Percentiles rank a stretch among this genome's conserved stretches.
Evolutionary conservation across 495 filamentous ascomycete species (phyloP).

Genomic region (Podospora bellae-mahoneyi): DNA sequence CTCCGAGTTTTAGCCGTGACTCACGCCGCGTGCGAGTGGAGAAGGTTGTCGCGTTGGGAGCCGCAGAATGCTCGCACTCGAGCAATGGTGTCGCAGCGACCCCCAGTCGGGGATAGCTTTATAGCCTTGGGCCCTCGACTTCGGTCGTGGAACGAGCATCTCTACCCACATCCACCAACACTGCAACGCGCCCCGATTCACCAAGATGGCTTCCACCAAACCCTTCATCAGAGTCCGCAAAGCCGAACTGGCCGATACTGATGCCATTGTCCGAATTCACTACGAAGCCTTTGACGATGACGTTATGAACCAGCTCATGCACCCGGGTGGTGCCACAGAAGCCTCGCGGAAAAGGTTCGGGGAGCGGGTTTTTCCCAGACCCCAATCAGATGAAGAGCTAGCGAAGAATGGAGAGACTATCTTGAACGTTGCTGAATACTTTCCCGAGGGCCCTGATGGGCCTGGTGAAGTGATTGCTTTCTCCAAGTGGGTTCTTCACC

Average conservation of each 20-base stretch:
- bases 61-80: not conserved
- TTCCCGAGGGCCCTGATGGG: slow-evolving; percentile 17
- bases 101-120: not conserved
- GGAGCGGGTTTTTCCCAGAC: slow-evolving; percentile 11
- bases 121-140: not conserved
- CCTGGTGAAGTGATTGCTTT: slow-evolving; percentile 30
- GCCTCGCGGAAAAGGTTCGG: slow-evolving; percentile 18
- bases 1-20: not conserved
- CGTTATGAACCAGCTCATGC: slow-evolving; percentile 29
- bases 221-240: slow-evolving; percentile 29
- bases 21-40: slow-evolving; percentile 1
- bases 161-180: not conserved
- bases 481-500: slow-evolving; percentile 26
- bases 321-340: slow-evolving; percentile 21
- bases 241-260: slow-evolving; percentile 24
- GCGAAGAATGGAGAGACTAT: slow-evolving; percentile 15
- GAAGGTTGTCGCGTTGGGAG: not conserved
- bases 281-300: slow-evolving; percentile 25
- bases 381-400: not conserved
- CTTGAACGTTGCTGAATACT: slow-evolving; percentile 28
- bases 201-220: slow-evolving; percentile 18
- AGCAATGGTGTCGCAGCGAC: not conserved
- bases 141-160: not conserved
- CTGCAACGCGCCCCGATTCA: not conserved
- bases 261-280: slow-evolving; percentile 21